A percentile compares a stretch with the other conserved stretches of the same genome.
Evolutionary conservation across 352 stramenopile species (phyloP).

Genomic region (Aphanomyces euteiches): DNA sequence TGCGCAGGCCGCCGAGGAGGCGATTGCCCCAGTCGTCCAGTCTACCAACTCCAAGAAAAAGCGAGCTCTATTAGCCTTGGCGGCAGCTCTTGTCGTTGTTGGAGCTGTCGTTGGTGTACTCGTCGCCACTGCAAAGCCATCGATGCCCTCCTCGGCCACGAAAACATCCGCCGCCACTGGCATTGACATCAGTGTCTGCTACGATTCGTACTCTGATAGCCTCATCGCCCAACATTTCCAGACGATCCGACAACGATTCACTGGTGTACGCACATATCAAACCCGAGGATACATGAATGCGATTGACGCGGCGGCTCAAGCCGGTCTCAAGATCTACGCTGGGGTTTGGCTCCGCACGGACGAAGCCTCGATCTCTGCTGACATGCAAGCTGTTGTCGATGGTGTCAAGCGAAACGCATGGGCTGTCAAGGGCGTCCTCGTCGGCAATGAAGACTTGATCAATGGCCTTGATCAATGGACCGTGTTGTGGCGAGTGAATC

Average conservation of each 20-base stretch:
- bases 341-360: conserved; percentile 41
- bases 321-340: conserved; percentile 48
- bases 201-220: conserved; percentile 43
- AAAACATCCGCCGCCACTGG: background rate
- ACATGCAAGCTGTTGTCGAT: conserved; percentile 27
- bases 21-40: too few relatives aligned
- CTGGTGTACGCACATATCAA: conserved; percentile 50
- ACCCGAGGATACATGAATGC: conserved; percentile 42
- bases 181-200: conserved; percentile 41
- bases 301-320: conserved; percentile 43
- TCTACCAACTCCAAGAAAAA: too few relatives aligned
- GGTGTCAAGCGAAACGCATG: conserved; percentile 24
- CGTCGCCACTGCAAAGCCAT: too few relatives aligned
- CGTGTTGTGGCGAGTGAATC: conserved; percentile 1
- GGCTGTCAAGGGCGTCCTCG: conserved; percentile 50
- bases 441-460: conserved; percentile 58
- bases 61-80: too few relatives aligned
- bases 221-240: conserved; percentile 46
- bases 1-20: too few relatives aligned
- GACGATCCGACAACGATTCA: conserved; percentile 47
- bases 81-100: too few relatives aligned
- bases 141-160: background rate
- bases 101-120: too few relatives aligned
- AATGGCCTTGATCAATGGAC: conserved; percentile 17
- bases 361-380: conserved; percentile 1